Evolutionary conservation across 345 rosid genomes (phyloP).

Genomic region (Mallotus nudiflorus): DNA sequence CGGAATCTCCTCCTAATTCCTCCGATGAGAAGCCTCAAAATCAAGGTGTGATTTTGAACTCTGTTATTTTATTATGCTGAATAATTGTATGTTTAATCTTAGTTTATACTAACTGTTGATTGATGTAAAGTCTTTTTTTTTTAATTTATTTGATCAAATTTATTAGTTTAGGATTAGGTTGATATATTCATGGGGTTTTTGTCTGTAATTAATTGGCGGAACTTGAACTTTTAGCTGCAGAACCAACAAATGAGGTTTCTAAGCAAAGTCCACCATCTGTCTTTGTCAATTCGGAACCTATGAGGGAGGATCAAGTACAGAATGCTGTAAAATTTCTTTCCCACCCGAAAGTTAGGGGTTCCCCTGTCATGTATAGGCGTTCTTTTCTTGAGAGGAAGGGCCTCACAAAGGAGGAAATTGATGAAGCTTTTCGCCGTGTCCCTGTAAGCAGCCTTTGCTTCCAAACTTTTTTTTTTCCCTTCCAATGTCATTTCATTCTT

Average conservation of each 20-base stretch:
- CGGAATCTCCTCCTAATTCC: conserved; percentile 32
- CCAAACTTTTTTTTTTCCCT: background rate
- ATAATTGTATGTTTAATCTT: background rate
- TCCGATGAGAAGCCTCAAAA: conserved; percentile 28
- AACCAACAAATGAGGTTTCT: conserved; percentile 42
- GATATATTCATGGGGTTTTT: background rate
- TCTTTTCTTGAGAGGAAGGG: conserved; percentile 98
- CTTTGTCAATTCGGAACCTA: conserved; percentile 84
- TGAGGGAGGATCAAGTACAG: conserved; percentile 90
- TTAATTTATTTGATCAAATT: background rate
- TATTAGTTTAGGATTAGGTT: background rate
- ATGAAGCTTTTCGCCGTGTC: conserved; percentile 92
- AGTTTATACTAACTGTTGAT: background rate
- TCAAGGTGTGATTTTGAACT: conserved; percentile 28
- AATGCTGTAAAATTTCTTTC: conserved; percentile 96
- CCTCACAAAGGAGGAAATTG: conserved; percentile 92
- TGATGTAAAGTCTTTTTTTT: background rate
- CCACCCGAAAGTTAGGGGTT: conserved; percentile 88
- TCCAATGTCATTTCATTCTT: background rate
- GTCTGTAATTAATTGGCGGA: background rate
- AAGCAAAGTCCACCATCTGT: conserved; percentile 57
- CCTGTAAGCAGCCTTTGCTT: conserved; percentile 55
- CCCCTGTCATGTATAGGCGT: conserved; percentile 85
- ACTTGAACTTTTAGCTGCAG: conserved; percentile 27
- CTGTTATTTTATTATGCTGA: background rate